Evolutionary conservation across 2,329 filamentous ascomycete genomes (phyloP), one percentile per base, ranked within the genome.

Genomic region (Fusarium sp.): DNA sequence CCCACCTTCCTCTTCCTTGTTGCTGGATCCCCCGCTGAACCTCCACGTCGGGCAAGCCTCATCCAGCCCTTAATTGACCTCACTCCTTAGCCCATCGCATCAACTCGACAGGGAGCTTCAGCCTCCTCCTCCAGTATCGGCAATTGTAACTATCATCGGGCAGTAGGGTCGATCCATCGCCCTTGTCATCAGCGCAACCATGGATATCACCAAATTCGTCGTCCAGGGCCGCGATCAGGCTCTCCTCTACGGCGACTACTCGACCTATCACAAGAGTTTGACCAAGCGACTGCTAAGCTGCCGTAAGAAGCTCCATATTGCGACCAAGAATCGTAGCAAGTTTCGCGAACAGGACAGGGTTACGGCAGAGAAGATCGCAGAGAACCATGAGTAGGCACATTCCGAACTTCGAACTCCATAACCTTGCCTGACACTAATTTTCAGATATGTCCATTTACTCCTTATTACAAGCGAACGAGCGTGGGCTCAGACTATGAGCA

Each of bases 401-500:
- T 26, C 26, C 28, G 13, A 55, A 44, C 21, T 23, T 56, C 43
- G 35, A 55, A 53, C 43, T 26, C 31, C 7, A 44, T n/a, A 16
- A 26, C 33, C 66, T 73, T 53, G 69, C 47, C 68, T 72, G 59
- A 70, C 47, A 50, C 26, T 31, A 5, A 33, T 60, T 28, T 26
- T 37, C 73, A 97, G 93, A 80, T 93, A 90, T 80, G 88, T 91
- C 48, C 86, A 92, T 71, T 85, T 98, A n/a, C 85, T 95, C 31
- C 86, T 99, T 58, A 89, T 98, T 75, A 92, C 90, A 38, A 90
- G 94, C 64, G 96, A 99, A 83, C 89, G 96, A 69, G 93, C 94
- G 52, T 98, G 94, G 93, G 95, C 96, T 37, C 91, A 97, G 79
- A 95, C 94, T 60, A 97, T 98, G 94, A 90, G 92, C 77, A 93